Conservation (phyloP, 164 flowering plant genomes). For the Vitis labrusca region DNA sequence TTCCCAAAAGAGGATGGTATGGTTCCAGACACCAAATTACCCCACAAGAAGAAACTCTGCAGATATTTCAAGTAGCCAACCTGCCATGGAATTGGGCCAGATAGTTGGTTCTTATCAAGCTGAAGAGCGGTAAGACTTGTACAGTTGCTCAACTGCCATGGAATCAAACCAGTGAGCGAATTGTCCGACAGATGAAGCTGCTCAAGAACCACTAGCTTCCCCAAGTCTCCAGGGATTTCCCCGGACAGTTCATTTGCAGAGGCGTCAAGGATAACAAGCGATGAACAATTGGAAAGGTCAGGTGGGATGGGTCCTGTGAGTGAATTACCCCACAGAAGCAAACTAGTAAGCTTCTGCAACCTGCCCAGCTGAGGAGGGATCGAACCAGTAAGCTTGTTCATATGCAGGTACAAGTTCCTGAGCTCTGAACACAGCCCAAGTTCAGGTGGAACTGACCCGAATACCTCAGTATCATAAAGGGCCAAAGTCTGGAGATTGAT, state of each 20-base stretch:
- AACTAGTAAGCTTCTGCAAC: constrained; percentile 80
- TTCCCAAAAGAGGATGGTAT: constrained; percentile 82
- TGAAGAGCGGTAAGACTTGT: constrained; percentile 77
- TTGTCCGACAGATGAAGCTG: constrained; percentile 93
- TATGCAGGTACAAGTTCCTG: constrained; percentile 75
- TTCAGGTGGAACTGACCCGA: constrained; percentile 78
- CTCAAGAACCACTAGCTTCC: constrained; percentile 64
- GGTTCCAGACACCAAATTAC: constrained; percentile 77
- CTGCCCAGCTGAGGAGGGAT: constrained; percentile 75
- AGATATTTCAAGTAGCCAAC: constrained; percentile 68
- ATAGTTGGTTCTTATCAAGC: constrained; percentile 81
- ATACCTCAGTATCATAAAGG: constrained; percentile 74
- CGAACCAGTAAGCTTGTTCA: constrained; percentile 83
- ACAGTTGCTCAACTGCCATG: constrained; percentile 76
- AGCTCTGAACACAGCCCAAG: constrained; percentile 76
- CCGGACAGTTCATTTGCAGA: constrained; percentile 83
- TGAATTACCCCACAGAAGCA: constrained; percentile 85
- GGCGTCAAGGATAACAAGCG: constrained; percentile 76
- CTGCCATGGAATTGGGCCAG: constrained; percentile 82
- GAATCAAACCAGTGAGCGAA: constrained; percentile 65
- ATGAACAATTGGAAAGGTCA: constrained; percentile 75
- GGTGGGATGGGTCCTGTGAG: constrained; percentile 70
- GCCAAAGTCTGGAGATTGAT: constrained; percentile 79
- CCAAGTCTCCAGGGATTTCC: constrained; percentile 76
- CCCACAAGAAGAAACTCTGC: constrained; percentile 94